Conservation (phyloP, 176 grass and related monocot genomes). For the Typha latifolia region DNA sequence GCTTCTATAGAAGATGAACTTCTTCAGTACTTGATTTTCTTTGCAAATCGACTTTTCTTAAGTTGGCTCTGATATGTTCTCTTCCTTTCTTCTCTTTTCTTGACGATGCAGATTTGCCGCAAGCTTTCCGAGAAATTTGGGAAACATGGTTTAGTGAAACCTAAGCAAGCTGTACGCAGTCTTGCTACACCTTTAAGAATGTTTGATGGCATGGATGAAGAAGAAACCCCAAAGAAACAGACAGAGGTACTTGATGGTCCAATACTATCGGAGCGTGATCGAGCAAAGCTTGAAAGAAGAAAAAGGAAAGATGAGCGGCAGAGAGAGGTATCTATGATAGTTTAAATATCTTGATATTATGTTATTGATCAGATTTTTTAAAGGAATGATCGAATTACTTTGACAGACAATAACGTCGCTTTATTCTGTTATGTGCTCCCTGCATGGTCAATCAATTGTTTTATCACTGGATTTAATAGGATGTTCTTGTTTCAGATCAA, state of each 20-base stretch:
- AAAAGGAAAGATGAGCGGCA: constrained; percentile 94
- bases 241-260: constrained; percentile 70
- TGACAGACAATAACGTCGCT: neutral
- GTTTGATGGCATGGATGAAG: constrained; percentile 83
- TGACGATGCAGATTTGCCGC: constrained; percentile 58
- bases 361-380: neutral
- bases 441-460: neutral
- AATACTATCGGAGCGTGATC: constrained; percentile 69
- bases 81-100: neutral
- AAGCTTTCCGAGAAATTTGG: constrained; percentile 83
- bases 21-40: too few relatives aligned
- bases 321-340: constrained; percentile 50
- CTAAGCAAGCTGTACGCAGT: constrained; percentile 69
- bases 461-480: neutral
- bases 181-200: constrained; percentile 74
- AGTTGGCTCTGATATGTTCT: neutral
- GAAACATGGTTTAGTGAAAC: constrained; percentile 67
- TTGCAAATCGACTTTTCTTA: too few relatives aligned
- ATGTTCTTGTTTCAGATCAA: neutral
- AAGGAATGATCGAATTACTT: neutral
- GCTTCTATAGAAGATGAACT: too few relatives aligned
- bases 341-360: neutral
- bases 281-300: constrained; percentile 71
- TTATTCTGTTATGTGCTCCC: neutral
- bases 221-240: constrained; percentile 51